Evolutionary conservation across 176 grass and related monocot species (phyloP), one percentile per base, ranked within the genome.

Genomic region (Bolboschoenus planiculmis): DNA sequence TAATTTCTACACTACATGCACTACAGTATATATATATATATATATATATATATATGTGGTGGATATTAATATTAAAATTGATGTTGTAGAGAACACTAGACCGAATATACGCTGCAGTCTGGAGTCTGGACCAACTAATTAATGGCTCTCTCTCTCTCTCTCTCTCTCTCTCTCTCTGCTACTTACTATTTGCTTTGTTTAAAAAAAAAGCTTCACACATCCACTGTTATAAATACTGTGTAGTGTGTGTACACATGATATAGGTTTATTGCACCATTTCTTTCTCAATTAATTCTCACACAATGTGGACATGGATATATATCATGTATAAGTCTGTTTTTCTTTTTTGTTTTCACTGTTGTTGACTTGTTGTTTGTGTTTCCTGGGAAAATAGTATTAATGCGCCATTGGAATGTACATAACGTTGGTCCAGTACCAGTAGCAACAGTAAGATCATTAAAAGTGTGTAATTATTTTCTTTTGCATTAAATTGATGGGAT

Each of bases 131-230:
- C 79, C 56, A 82, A 62, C 21, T 65, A 18, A 64, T 82, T 50
- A 82, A 82, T 66, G 39, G 35, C 80, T 56, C 40, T n/a, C n/a
- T n/a, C n/a, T n/a, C n/a, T n/a, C n/a, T n/a, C n/a, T n/a, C n/a
- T n/a, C 80, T 56, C 40, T n/a, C n/a, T n/a, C n/a, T n/a, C n/a
- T n/a, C n/a, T n/a, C 53, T 63, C 80, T 82, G 56, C 43, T 82
- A 42, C 80, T 48, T 7, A 82, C 80, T 63, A 58, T 82, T 82
- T 82, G 80, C 58, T 82, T 66, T 82, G 27, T 44, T 33, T 42
- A 31, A 81, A 64, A 30, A 63, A 80, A 63, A 20, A 23, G 56
- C 21, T 48, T 81, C 35, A 0, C 21, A 44, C 4, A 48, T 63
- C 24, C 7, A 82, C 80, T 82, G 80, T 63, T 47, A 50, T 4